Evolutionary conservation across 2,329 filamentous ascomycete species (phyloP).

Genomic region (Cyphellophora attinorum): DNA sequence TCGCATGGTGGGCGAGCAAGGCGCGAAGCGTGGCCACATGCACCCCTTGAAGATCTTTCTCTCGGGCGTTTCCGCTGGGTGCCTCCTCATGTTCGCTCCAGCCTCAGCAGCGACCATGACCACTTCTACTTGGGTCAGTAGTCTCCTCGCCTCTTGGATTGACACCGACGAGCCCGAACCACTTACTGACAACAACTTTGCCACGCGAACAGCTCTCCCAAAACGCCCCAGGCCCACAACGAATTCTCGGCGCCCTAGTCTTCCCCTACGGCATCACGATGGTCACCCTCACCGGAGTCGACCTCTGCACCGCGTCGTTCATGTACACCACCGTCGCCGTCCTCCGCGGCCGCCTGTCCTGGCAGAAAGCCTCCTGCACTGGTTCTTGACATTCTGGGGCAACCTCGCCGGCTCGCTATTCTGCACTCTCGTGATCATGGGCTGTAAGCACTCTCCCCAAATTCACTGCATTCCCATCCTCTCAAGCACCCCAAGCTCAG

Average conservation of each 20-base stretch:
- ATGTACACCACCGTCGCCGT: constrained; percentile 21
- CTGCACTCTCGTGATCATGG: constrained; percentile 38
- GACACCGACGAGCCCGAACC: neutral
- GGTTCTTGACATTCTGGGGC: constrained; percentile 35
- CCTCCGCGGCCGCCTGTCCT: neutral
- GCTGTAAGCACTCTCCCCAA: constrained; percentile 34
- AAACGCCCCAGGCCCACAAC: constrained; percentile 39
- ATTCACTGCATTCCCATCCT: too few relatives aligned
- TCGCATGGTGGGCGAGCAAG: neutral
- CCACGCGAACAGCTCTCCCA: constrained; percentile 19
- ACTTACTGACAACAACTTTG: too few relatives aligned
- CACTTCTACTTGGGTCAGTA: constrained; percentile 36
- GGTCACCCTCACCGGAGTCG: constrained; percentile 38
- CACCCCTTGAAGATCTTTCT: constrained; percentile 44
- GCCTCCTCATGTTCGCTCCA: constrained; percentile 42
- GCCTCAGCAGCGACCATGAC: constrained; percentile 28
- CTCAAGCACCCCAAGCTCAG: too few relatives aligned
- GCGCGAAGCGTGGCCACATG: constrained; percentile 39
- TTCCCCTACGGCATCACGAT: constrained; percentile 41
- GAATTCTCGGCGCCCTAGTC: constrained; percentile 34
- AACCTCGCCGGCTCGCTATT: constrained; percentile 42
- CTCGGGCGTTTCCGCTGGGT: constrained; percentile 42
- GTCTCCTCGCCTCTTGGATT: constrained; percentile 26
- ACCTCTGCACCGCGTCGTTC: constrained; percentile 38
- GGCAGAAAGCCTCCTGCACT: neutral